Evolutionary conservation across 352 stramenopile species (phyloP).

Genomic region (Pythium dissimile): DNA sequence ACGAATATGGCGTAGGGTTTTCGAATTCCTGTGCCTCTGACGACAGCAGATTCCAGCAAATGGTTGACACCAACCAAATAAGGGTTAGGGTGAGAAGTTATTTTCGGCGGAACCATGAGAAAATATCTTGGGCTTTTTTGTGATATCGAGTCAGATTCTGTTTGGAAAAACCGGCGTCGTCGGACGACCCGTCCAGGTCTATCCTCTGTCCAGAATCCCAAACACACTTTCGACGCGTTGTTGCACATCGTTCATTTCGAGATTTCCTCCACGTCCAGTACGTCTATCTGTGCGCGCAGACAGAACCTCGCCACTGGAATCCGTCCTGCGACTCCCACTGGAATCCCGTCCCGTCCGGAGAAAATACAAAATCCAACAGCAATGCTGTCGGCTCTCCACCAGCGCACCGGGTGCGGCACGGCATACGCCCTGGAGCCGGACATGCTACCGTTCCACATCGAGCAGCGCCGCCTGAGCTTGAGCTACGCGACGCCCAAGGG

Average conservation of each 20-base stretch:
- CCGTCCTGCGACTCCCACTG: neutral
- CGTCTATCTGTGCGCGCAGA: too few relatives aligned
- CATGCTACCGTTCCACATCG: conserved; percentile 1
- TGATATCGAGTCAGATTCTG: neutral
- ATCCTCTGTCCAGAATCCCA: too few relatives aligned
- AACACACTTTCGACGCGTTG: too few relatives aligned
- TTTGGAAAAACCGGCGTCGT: neutral
- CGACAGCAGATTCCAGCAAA: neutral
- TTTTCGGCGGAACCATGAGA: neutral
- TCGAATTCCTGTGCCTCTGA: neutral
- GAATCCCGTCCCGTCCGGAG: neutral
- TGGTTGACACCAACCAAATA: neutral
- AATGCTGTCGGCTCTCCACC: conserved; percentile 19
- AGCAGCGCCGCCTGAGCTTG: conserved; percentile 11
- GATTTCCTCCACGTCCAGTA: too few relatives aligned
- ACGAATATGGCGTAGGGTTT: too few relatives aligned
- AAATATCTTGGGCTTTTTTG: neutral
- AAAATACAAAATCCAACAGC: conserved; percentile 4
- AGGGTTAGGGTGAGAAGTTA: neutral
- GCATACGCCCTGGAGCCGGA: conserved; percentile 10
- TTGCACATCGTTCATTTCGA: too few relatives aligned
- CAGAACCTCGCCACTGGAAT: too few relatives aligned
- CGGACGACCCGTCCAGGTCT: too few relatives aligned
- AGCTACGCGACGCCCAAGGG: conserved; percentile 3
- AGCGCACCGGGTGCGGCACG: conserved; percentile 14